Base-by-base conservation (phyloP, 306 rosid species). In the Prunus dulcis region DNA sequence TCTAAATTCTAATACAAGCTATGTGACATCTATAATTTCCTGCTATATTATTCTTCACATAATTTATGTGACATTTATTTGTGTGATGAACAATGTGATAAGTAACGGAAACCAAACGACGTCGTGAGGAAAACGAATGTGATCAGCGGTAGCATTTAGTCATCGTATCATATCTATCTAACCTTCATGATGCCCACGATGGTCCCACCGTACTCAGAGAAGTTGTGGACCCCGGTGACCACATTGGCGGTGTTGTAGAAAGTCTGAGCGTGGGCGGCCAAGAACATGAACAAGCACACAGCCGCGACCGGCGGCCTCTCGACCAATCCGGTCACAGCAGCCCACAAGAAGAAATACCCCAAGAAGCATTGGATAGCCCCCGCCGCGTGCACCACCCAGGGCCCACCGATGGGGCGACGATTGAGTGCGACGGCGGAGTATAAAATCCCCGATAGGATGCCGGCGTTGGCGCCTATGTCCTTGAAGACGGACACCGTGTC, bases 401-500 rank as follows among this genome's bases (percentile, higher is more conserved):
- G 98, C 17, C 96, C 98, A 0, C 69, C 65, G 4, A 79, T 4
- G 10, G 38, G 79, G 56, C 58, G 47, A 9, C 3, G 5, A 7
- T 18, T 45, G 12, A 86, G 82, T 0, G 87, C 70, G 32, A 91
- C 93, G 71, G 90, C 96, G 70, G 97, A 80, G 83, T 85, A 95
- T 30, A 90, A 93, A 56, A 95, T 81, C 43, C 97, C 97, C 17
- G 98, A 83, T 58, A 95, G 81, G 67, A 89, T 38, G 47, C 98
- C 98, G 43, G 86, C 91, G 84, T 90, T 92, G 51, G 92, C 96
- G 1, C 97, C 98, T 61, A 95, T 86, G 84, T 95, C 97, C 22
- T 95, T 92, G 96, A 95, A 95, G 66, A 95, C 97, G 13, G 97
- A 92, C 25, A 95, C 96, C 28, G 97, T 88, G 81, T 92, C 97